Percentiles rank a stretch among this genome's conserved stretches.
Evolutionary conservation across 345 rosid genomes (phyloP).

Genomic region (Abelmoschus esculentus): DNA sequence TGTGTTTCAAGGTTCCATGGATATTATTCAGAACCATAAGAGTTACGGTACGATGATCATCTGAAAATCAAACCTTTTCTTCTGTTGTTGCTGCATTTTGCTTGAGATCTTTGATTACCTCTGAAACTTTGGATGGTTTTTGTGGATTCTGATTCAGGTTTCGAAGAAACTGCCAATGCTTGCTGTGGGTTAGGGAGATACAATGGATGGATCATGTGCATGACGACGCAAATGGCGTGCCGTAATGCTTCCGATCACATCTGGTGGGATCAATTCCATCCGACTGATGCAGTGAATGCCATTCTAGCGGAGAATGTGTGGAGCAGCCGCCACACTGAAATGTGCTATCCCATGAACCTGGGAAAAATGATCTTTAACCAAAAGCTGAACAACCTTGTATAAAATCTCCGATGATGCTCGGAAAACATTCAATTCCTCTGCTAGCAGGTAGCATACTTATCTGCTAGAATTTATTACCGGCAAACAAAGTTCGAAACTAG

Average conservation of each 20-base stretch:
- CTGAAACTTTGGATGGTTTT: not conserved
- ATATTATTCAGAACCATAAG: slow-evolving; percentile 56
- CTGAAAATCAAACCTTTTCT: not conserved
- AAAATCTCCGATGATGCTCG: not conserved
- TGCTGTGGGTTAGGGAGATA: slow-evolving; percentile 84
- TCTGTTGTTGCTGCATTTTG: not conserved
- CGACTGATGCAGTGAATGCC: slow-evolving; percentile 72
- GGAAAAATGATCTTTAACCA: slow-evolving; percentile 36
- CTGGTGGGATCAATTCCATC: slow-evolving; percentile 97
- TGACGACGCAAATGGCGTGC: slow-evolving; percentile 69
- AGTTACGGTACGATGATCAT: slow-evolving; percentile 44
- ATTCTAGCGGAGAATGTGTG: slow-evolving; percentile 85
- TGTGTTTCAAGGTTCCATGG: slow-evolving; percentile 74
- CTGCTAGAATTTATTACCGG: not conserved
- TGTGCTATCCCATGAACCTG: slow-evolving; percentile 73
- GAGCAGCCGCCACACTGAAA: slow-evolving; percentile 65
- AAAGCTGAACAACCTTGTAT: slow-evolving; percentile 7
- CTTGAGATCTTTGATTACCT: not conserved
- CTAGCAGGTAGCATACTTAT: not conserved
- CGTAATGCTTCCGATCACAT: slow-evolving; percentile 49
- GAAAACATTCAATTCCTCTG: not conserved
- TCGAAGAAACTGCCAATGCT: slow-evolving; percentile 62
- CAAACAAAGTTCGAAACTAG: not conserved
- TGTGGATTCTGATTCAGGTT: slow-evolving; percentile 36
- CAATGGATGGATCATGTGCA: slow-evolving; percentile 78